Base-by-base conservation (phyloP, 129 eudicot genomes). In the Mikania micrantha region DNA sequence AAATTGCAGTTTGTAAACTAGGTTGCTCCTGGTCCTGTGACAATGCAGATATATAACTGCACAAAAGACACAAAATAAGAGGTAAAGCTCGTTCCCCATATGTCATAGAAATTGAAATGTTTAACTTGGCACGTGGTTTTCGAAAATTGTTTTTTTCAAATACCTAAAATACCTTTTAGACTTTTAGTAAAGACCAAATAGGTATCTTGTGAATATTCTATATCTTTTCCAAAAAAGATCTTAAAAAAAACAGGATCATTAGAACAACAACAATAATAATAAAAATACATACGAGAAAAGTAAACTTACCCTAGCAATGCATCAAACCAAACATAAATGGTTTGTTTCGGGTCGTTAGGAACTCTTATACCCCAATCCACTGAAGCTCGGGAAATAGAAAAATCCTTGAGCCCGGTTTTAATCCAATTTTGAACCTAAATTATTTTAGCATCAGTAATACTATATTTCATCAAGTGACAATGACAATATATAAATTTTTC, bases 321-420 rank as follows among this genome's bases (percentile, higher is more conserved):
- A 88, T 93, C 99, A 86, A 93, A 93, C 99, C 99, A 93, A 20
- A 93, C 99, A 73, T 93, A 93, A 29, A 93, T 93, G 50, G 99
- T 93, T 76, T 93, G 99, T 21, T 81, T 87, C 27, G 81, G 56
- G 70, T 93, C 99, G 74, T 70, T 78, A 52, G 99, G 99, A 69
- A 93, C 96, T 32, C 80, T 77, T 60, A 93, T 93, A 36, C 99
- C 99, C 99, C 96, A 93, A 74, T 83, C 91, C 65, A 93, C 96
- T 66, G 99, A 80, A 76, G 96, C 90, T 75, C 99, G 91, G 60
- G 99, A 93, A 69, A 93, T 88, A 27, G 99, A 93, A 71, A 93
- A 93, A 74, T 93, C 99, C 72, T 80, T 79, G 27, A 93, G 80
- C 64, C 99, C 99, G 44, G 67, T 73, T 81, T 86, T 93, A 58